Evolutionary conservation across 257 asterid genomes (phyloP).

Genomic region (Nicotiana benthamiana): DNA sequence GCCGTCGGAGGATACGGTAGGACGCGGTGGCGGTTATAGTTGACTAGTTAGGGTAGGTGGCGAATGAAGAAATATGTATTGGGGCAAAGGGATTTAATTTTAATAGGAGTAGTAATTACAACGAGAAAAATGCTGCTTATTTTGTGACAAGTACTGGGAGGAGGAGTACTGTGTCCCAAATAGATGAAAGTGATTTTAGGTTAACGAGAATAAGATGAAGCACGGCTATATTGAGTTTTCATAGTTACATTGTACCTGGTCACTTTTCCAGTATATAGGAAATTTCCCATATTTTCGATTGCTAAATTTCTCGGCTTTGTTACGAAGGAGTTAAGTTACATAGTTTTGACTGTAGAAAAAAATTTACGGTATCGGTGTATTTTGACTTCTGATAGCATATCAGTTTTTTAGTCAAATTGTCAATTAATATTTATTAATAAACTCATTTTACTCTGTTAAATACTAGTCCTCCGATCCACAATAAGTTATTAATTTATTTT

Average conservation of each 20-base stretch:
- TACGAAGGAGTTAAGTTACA: background rate
- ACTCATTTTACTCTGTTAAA: too few relatives aligned
- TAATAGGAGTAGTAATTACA: background rate
- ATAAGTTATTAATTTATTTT: too few relatives aligned
- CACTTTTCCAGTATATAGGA: background rate
- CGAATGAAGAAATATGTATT: background rate
- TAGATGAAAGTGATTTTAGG: background rate
- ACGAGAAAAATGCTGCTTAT: background rate
- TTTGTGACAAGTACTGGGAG: background rate
- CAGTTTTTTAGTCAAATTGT: too few relatives aligned
- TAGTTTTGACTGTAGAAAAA: too few relatives aligned
- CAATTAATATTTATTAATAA: too few relatives aligned
- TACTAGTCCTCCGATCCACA: too few relatives aligned
- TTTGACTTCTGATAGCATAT: too few relatives aligned
- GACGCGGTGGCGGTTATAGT: background rate
- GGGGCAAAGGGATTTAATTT: background rate
- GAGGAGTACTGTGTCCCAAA: background rate
- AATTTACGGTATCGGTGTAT: too few relatives aligned
- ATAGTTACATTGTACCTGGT: constrained; percentile 6
- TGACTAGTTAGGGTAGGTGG: constrained; percentile 4
- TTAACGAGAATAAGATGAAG: background rate
- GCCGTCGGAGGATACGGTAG: background rate
- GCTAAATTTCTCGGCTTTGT: background rate
- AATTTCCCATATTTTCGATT: background rate
- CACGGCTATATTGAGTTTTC: background rate